Evolutionary conservation across 345 rosid species (phyloP).

Genomic region (Citrus glauca): DNA sequence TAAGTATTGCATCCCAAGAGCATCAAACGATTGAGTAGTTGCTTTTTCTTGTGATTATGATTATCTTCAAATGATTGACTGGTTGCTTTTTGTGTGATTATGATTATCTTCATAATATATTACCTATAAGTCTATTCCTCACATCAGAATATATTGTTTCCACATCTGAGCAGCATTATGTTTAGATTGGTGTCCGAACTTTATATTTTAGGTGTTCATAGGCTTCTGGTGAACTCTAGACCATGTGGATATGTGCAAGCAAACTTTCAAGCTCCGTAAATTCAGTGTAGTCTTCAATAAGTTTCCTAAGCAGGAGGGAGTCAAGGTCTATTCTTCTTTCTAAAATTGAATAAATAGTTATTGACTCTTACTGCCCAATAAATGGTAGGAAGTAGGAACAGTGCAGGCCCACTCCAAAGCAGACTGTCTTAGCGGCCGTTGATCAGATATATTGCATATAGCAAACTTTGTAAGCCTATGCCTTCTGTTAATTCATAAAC

Average conservation of each 20-base stretch:
- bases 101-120: background rate
- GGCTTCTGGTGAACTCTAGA: background rate
- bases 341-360: background rate
- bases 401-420: background rate
- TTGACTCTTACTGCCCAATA: background rate
- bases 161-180: background rate
- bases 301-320: background rate
- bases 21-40: background rate
- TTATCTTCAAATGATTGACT: background rate
- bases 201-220: background rate
- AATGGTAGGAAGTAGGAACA: background rate
- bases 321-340: background rate
- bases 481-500: background rate
- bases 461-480: background rate
- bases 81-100: background rate
- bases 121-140: background rate
- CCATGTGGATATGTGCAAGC: background rate
- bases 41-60: background rate
- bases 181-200: background rate
- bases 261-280: background rate
- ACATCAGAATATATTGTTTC: background rate
- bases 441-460: background rate
- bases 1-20: slow-evolving; percentile 34
- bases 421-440: background rate
- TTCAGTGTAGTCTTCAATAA: background rate